phyloP scores from a whole-genome alignment of 2,329 filamentous ascomycete genomes.

The Coleophoma cylindrospora region DNA sequence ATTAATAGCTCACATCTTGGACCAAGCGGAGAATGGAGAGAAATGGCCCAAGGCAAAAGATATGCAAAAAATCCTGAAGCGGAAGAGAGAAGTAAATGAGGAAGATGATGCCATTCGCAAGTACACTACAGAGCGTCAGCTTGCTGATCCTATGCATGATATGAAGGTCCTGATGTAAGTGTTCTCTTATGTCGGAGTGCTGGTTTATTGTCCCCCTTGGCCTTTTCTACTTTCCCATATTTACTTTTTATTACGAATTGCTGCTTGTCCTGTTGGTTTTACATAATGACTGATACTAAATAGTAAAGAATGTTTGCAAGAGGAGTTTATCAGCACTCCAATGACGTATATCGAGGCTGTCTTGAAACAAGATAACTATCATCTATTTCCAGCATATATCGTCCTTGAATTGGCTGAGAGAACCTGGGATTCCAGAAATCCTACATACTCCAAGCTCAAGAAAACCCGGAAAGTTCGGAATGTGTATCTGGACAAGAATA shows the following conservation, averaged over 20 bases:
- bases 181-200: not conserved
- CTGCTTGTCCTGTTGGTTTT: not conserved
- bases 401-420: slow-evolving; percentile 30
- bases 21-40: slow-evolving; percentile 31
- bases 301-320: slow-evolving; percentile 18
- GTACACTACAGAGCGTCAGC: slow-evolving; percentile 15
- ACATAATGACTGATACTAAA: slow-evolving; percentile 3
- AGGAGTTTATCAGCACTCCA: slow-evolving; percentile 31
- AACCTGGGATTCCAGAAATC: slow-evolving; percentile 16
- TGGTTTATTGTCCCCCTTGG: too few species aligned
- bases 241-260: too few species aligned
- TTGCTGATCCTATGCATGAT: too few species aligned
- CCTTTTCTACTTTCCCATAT: too few species aligned
- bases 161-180: slow-evolving; percentile 4
- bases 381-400: slow-evolving; percentile 24
- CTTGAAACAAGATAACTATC: slow-evolving; percentile 24
- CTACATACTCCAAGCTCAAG: slow-evolving; percentile 23
- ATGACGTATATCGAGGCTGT: slow-evolving; percentile 29
- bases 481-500: slow-evolving; percentile 4
- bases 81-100: slow-evolving; percentile 28
- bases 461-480: slow-evolving; percentile 17
- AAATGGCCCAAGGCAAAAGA: slow-evolving; percentile 38
- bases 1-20: slow-evolving; percentile 31
- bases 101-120: slow-evolving; percentile 30
- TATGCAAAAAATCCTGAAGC: slow-evolving; percentile 25